Percentiles rank a stretch among this genome's conserved stretches.
Conservation (phyloP, 257 asterid genomes). For the Fraxinus quadrangulata region DNA sequence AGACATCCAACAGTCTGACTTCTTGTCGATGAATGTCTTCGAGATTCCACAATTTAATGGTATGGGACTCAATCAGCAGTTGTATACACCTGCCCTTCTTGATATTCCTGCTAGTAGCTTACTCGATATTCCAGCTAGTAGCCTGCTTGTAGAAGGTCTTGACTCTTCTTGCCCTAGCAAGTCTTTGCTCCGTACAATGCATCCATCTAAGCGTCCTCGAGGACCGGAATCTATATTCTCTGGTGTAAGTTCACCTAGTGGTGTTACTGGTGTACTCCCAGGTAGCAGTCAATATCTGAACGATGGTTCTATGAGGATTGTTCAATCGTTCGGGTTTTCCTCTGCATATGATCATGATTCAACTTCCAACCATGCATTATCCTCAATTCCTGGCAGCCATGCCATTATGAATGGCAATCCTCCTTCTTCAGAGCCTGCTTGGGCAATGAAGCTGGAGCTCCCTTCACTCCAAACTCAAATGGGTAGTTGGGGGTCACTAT, state of each 20-base stretch:
- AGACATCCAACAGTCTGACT: constrained; percentile 45
- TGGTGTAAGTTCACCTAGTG: constrained; percentile 27
- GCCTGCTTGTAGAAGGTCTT: constrained; percentile 42
- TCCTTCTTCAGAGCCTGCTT: constrained; percentile 73
- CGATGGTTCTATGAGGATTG: constrained; percentile 37
- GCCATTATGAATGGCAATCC: constrained; percentile 61
- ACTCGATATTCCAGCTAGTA: constrained; percentile 46
- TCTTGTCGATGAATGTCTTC: constrained; percentile 38
- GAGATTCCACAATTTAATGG: constrained; percentile 55
- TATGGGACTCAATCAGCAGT: constrained; percentile 41
- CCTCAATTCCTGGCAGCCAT: constrained; percentile 51
- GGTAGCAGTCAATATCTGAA: constrained; percentile 37
- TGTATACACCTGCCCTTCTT: constrained; percentile 39
- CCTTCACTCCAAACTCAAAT: constrained; percentile 91
- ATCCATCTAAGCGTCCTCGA: constrained; percentile 58
- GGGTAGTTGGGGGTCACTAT: constrained; percentile 62
- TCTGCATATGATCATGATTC: constrained; percentile 40
- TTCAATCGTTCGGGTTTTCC: constrained; percentile 45
- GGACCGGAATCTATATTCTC: constrained; percentile 41
- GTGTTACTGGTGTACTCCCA: constrained; percentile 21
- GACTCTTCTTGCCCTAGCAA: constrained; percentile 40
- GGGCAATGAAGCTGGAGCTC: constrained; percentile 87
- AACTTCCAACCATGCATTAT: constrained; percentile 30
- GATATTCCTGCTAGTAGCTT: constrained; percentile 47
- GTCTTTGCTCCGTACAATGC: constrained; percentile 34